phyloP scores from a whole-genome alignment of 345 rosid genomes.

The Camelina neglecta region DNA sequence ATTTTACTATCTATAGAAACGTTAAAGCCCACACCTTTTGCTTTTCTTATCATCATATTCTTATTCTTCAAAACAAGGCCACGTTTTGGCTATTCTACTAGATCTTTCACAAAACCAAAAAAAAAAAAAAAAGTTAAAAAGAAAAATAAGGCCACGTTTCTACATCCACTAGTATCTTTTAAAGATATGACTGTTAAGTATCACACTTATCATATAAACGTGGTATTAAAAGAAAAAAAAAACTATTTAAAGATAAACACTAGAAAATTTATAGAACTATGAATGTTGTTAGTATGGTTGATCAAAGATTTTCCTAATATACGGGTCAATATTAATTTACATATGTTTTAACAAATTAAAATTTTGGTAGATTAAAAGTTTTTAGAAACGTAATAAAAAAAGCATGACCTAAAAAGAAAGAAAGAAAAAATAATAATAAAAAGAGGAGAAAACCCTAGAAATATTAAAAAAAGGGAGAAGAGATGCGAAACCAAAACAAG shows the following conservation, averaged over 20 bases:
- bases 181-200: background rate
- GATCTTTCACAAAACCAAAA: background rate
- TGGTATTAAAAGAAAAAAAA: background rate
- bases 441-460: constrained; percentile 20
- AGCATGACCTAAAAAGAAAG: constrained; percentile 5
- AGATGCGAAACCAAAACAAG: constrained; percentile 28
- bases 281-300: background rate
- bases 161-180: background rate
- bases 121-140: background rate
- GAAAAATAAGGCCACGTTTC: background rate
- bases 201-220: background rate
- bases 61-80: constrained; percentile 3
- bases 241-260: background rate
- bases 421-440: no score
- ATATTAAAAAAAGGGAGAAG: background rate
- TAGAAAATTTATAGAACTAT: background rate
- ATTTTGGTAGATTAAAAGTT: background rate
- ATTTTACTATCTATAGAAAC: constrained; percentile 26
- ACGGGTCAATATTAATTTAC: background rate
- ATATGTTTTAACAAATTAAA: background rate
- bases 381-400: constrained; percentile 33
- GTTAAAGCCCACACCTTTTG: constrained; percentile 35
- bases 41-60: background rate
- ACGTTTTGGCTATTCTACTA: constrained; percentile 12
- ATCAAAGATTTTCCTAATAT: constrained; percentile 5